phyloP scores from a whole-genome alignment of 73 alveolate genomes.

The Urostyla sp. region DNA sequence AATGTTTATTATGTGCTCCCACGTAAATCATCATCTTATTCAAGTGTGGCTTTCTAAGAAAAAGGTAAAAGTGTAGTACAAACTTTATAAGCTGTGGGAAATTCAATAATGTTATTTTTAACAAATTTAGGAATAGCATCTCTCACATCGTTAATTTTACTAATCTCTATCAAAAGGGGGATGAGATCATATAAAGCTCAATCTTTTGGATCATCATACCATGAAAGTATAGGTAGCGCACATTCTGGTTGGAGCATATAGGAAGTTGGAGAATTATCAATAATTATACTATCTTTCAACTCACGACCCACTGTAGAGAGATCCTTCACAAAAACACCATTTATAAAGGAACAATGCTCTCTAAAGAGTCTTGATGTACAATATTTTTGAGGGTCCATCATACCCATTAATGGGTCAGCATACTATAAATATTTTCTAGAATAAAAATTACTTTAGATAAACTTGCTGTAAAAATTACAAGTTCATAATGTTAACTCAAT shows the following conservation, averaged over 20 bases:
- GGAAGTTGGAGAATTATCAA: slow-evolving; percentile 80
- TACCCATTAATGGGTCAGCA: slow-evolving; percentile 88
- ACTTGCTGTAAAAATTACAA: slow-evolving; percentile 66
- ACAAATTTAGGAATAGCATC: slow-evolving; percentile 55
- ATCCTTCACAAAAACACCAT: slow-evolving; percentile 84
- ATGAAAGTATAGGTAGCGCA: slow-evolving; percentile 75
- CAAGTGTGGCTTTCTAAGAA: background rate
- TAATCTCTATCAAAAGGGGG: slow-evolving; percentile 49
- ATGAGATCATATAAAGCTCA: slow-evolving; percentile 30
- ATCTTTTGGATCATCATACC: slow-evolving; percentile 66
- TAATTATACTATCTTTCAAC: slow-evolving; percentile 84
- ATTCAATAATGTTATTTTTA: slow-evolving; percentile 30
- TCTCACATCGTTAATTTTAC: slow-evolving; percentile 48
- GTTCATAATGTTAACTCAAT: slow-evolving; percentile 52
- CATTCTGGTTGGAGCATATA: slow-evolving; percentile 80
- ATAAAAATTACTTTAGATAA: slow-evolving; percentile 20
- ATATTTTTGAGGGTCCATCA: slow-evolving; percentile 74
- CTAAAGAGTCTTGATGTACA: slow-evolving; percentile 79
- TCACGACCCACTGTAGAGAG: slow-evolving; percentile 76
- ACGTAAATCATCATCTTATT: background rate
- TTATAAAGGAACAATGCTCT: slow-evolving; percentile 84
- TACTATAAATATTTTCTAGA: slow-evolving; percentile 45
- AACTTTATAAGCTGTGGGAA: background rate
- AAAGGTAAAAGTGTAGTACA: background rate
- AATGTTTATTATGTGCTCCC: background rate